Base-by-base conservation (phyloP, 768 basidiomycete genomes). In the Boletus subparvulus region DNA sequence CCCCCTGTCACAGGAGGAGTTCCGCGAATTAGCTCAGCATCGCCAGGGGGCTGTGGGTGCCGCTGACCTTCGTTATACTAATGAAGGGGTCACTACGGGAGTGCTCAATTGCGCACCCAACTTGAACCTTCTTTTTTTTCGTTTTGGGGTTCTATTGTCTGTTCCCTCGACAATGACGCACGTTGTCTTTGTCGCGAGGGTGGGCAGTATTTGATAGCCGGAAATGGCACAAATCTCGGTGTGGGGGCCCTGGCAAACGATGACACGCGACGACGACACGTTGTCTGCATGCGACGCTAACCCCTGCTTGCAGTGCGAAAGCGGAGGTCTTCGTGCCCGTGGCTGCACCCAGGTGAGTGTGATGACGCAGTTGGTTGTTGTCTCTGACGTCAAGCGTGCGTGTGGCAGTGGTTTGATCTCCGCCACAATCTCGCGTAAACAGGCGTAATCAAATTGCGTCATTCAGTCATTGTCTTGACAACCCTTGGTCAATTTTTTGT, bases 271-370 rank as follows among this genome's bases (percentile, higher is more conserved):
- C 24, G 0, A 21, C 14, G 40, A 55, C 63, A 61, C 58, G 64
- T 47, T 58, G 37, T 3, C 24, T 48, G 41, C 46, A 41, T 52
- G 59, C 41, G 55, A 61, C 14, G 56, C 62, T 69, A 41, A 69
- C 50, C 35, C 47, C 45, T 52, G 33, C 36, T 35, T 59, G 53
- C 75, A 91, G 89, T 70, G 77, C 81, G 1, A 75, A 80, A 16
- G 92, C 92, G 17, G 93, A 96, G 70, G 94, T 97, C 26, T 96
- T 95, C 73, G 78, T 84, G 58, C 92, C 94, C 47, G 75, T 92
- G 56, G 80, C 87, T 36, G 89, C 90, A n/a, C 93, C 94, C 21
- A 92, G 90, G 90, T 90, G 62, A 64, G 83, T 69, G 49, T 7
- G 7, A 66, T 69, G 65, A 71, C 68, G 69, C 66, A 61, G 24